Evolutionary conservation across 257 asterid species (phyloP).

Genomic region (Primulina huaijiensis): DNA sequence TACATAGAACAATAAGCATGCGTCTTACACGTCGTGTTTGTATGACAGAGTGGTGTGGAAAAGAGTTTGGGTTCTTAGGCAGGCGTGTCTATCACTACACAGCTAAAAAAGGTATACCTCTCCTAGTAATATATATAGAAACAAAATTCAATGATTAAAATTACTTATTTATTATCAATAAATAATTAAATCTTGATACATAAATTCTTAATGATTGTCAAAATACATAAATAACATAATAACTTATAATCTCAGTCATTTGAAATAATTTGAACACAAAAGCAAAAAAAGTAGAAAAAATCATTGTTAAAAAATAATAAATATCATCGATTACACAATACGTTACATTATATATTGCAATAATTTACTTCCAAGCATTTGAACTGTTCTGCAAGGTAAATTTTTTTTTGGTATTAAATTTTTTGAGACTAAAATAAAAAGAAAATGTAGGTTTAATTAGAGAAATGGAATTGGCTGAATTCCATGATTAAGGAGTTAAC

Average conservation of each 20-base stretch:
- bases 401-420: background rate
- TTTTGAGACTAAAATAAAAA: background rate
- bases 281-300: too few relatives aligned
- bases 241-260: too few relatives aligned
- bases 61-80: slow-evolving; percentile 30
- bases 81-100: slow-evolving; percentile 53
- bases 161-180: background rate
- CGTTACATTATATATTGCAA: too few relatives aligned
- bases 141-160: slow-evolving; percentile 17
- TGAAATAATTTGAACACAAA: too few relatives aligned
- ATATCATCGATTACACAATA: too few relatives aligned
- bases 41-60: slow-evolving; percentile 21
- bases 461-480: slow-evolving; percentile 8
- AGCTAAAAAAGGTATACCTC: slow-evolving; percentile 32
- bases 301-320: too few relatives aligned
- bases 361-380: too few relatives aligned
- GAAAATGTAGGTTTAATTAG: slow-evolving; percentile 18
- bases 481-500: too few relatives aligned
- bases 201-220: too few relatives aligned
- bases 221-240: too few relatives aligned
- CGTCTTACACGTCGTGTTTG: slow-evolving; percentile 4
- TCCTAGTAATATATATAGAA: slow-evolving; percentile 16
- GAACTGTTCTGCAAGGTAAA: too few relatives aligned
- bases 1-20: slow-evolving; percentile 19
- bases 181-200: too few relatives aligned